Conservation (phyloP, 163 green algal species). For the Scenedesmus sp. region DNA sequence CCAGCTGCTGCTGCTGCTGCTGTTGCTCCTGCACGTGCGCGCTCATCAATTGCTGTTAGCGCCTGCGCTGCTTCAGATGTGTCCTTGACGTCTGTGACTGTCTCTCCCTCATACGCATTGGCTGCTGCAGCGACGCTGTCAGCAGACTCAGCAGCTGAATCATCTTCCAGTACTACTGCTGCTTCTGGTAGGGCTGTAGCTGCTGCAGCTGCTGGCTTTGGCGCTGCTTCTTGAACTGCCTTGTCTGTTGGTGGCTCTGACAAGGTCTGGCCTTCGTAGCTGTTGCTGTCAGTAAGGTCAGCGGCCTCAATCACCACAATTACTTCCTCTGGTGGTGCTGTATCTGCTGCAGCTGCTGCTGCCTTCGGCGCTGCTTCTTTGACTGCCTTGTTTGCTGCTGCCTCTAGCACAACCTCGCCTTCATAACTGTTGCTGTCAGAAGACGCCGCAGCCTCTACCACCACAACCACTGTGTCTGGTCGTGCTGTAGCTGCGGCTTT, state of each 20-base stretch:
- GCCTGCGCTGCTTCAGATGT: not conserved
- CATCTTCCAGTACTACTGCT: not conserved
- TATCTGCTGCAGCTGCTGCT: not conserved
- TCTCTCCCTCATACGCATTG: not conserved
- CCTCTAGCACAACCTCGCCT: not conserved
- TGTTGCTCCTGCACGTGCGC: not conserved
- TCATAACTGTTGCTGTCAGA: not conserved
- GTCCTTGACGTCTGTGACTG: not conserved
- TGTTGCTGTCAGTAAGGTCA: not conserved
- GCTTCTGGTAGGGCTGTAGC: not conserved
- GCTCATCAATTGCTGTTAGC: not conserved
- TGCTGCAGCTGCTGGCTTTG: not conserved
- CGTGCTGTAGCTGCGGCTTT: not conserved
- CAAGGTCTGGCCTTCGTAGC: not conserved
- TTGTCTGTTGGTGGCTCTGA: not conserved
- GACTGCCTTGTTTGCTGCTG: not conserved
- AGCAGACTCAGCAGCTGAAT: not conserved
- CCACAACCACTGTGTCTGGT: not conserved
- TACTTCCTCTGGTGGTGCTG: not conserved
- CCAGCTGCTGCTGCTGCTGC: not conserved
- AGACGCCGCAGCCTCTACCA: not conserved
- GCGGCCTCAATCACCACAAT: not conserved
- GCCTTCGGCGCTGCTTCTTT: not conserved
- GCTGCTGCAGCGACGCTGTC: not conserved
- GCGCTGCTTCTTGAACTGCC: not conserved